phyloP scores from a whole-genome alignment of 768 basidiomycete species.

The Pisolithus tinctorius region DNA sequence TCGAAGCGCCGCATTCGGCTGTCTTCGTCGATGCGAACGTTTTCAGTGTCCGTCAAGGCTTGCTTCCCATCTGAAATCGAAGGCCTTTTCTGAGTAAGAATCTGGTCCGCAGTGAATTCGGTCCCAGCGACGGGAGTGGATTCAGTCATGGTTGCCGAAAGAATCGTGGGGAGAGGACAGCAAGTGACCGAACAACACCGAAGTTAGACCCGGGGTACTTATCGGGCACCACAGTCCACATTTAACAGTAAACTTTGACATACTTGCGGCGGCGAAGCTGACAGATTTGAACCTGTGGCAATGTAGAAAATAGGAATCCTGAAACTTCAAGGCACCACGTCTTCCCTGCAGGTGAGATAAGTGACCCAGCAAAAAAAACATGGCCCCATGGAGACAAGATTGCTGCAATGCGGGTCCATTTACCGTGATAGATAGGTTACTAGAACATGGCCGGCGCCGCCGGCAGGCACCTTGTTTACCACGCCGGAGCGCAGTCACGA shows the following conservation, averaged over 20 bases:
- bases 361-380: too few relatives aligned
- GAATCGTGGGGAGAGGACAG: background rate
- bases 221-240: background rate
- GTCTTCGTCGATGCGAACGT: background rate
- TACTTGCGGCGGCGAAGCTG: background rate
- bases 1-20: slow-evolving; percentile 7
- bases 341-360: too few relatives aligned
- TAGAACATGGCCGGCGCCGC: too few relatives aligned
- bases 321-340: too few relatives aligned
- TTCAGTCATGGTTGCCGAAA: slow-evolving; percentile 11
- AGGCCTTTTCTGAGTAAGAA: slow-evolving; percentile 14
- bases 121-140: background rate
- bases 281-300: too few relatives aligned
- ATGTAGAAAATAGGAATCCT: too few relatives aligned
- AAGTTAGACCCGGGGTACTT: background rate
- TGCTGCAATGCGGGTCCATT: too few relatives aligned
- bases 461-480: too few relatives aligned
- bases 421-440: too few relatives aligned
- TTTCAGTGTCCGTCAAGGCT: slow-evolving; percentile 16
- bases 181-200: background rate
- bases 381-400: too few relatives aligned
- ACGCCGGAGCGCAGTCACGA: too few relatives aligned
- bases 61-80: slow-evolving; percentile 9
- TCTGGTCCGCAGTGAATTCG: background rate
- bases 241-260: background rate